Conservation (phyloP, 2,329 filamentous ascomycete genomes). For the Fusarium setosum region DNA sequence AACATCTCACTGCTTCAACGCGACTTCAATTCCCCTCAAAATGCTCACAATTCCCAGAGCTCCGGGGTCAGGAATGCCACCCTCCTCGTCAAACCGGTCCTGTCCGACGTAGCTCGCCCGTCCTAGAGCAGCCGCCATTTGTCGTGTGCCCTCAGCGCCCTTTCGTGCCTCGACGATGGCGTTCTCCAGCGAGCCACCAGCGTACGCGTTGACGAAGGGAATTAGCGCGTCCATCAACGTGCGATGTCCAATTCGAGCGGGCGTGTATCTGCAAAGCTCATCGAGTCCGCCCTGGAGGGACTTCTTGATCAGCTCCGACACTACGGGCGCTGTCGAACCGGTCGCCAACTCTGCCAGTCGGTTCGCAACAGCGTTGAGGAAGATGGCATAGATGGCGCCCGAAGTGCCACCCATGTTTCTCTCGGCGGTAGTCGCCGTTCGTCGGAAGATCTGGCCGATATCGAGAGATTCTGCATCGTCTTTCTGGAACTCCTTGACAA, state of each 20-base stretch:
- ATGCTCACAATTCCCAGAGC: constrained; percentile 53
- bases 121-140: constrained; percentile 79
- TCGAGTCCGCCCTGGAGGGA: constrained; percentile 32
- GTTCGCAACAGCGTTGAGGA: constrained; percentile 75
- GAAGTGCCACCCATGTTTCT: constrained; percentile 80
- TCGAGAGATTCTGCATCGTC: constrained; percentile 27
- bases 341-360: constrained; percentile 26
- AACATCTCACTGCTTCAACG: neutral
- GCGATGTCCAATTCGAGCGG: constrained; percentile 76
- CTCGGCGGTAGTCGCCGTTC: constrained; percentile 54
- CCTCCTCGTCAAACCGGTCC: constrained; percentile 65
- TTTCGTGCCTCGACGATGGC: constrained; percentile 28
- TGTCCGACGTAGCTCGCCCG: constrained; percentile 82
- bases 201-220: constrained; percentile 73
- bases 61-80: constrained; percentile 72
- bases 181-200: constrained; percentile 59
- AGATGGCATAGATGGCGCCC: constrained; percentile 82
- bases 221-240: constrained; percentile 79
- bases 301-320: constrained; percentile 19
- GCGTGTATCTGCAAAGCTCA: constrained; percentile 66
- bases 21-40: constrained; percentile 20
- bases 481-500: constrained; percentile 37
- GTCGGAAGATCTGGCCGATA: constrained; percentile 37
- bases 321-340: fast-evolving
- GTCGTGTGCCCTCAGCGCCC: constrained; percentile 74